Percentiles rank a stretch among this genome's conserved stretches.
These are phyloP conservation scores for Bauhinia variegata DNA, from an alignment of 306 rosid species.

Conservation along the genomic window DNA sequence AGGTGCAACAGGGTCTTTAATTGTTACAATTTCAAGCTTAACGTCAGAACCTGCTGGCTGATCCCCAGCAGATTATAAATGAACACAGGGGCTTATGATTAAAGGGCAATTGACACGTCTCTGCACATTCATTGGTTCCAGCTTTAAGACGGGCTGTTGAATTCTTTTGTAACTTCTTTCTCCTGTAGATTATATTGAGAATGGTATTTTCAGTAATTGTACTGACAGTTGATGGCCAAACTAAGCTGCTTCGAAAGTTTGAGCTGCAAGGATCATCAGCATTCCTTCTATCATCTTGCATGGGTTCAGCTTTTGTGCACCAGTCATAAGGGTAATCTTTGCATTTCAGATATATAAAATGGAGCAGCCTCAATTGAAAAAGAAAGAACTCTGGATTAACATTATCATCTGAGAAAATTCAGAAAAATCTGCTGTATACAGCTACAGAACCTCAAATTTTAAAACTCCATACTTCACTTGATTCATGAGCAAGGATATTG, in stretches of 20 bases:
- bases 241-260: constrained; percentile 43
- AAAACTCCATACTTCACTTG: constrained; percentile 29
- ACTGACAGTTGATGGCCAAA: constrained; percentile 55
- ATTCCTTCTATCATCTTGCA: constrained; percentile 47
- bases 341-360: constrained; percentile 54
- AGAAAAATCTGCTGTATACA: constrained; percentile 20
- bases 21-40: constrained; percentile 45
- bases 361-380: constrained; percentile 63
- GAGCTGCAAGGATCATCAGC: constrained; percentile 50
- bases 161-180: constrained; percentile 61
- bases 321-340: constrained; percentile 46
- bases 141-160: constrained; percentile 35
- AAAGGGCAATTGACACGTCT: constrained; percentile 55
- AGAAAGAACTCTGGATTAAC: constrained; percentile 55
- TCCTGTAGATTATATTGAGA: constrained; percentile 61
- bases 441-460: constrained; percentile 39
- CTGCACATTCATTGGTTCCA: constrained; percentile 38
- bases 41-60: constrained; percentile 47
- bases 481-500: constrained; percentile 14
- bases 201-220: constrained; percentile 55
- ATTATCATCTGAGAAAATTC: constrained; percentile 62
- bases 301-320: constrained; percentile 55
- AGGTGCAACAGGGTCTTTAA: constrained; percentile 32
- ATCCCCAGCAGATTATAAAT: constrained; percentile 50
- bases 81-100: constrained; percentile 51